Conservation (phyloP, 805 yeast genomes). For the Kodamaea leandrae region DNA sequence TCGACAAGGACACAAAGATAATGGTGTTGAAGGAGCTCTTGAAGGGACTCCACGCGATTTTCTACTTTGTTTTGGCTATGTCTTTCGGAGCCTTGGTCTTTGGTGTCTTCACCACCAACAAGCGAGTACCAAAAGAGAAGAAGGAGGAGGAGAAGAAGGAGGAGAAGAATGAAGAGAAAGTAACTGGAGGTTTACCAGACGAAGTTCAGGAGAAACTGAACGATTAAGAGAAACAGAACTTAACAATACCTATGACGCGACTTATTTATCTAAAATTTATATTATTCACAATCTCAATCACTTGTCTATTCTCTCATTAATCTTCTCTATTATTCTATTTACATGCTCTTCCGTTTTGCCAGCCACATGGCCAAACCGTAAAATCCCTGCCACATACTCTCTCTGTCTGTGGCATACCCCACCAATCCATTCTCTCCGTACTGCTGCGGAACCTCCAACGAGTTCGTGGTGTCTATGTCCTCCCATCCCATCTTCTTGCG, state of each 20-base stretch:
- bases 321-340: constrained; percentile 8
- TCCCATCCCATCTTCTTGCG: constrained; percentile 65
- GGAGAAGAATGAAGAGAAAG: too few species aligned
- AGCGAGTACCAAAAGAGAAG: constrained; percentile 32
- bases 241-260: too few species aligned
- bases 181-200: too few species aligned
- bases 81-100: constrained; percentile 29
- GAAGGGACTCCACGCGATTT: constrained; percentile 30
- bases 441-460: constrained; percentile 12
- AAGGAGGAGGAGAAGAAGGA: neutral
- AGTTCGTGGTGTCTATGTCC: constrained; percentile 16
- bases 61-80: constrained; percentile 36
- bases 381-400: constrained; percentile 74
- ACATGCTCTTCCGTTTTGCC: constrained; percentile 34
- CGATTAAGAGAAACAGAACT: too few species aligned
- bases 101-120: constrained; percentile 39
- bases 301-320: neutral
- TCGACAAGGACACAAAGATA: constrained; percentile 22
- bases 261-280: too few species aligned
- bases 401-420: constrained; percentile 65
- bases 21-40: constrained; percentile 31
- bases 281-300: neutral
- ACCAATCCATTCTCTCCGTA: constrained; percentile 31
- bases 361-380: constrained; percentile 66
- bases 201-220: too few species aligned